Conservation (phyloP, 768 basidiomycete genomes). For the Suillus americanus region DNA sequence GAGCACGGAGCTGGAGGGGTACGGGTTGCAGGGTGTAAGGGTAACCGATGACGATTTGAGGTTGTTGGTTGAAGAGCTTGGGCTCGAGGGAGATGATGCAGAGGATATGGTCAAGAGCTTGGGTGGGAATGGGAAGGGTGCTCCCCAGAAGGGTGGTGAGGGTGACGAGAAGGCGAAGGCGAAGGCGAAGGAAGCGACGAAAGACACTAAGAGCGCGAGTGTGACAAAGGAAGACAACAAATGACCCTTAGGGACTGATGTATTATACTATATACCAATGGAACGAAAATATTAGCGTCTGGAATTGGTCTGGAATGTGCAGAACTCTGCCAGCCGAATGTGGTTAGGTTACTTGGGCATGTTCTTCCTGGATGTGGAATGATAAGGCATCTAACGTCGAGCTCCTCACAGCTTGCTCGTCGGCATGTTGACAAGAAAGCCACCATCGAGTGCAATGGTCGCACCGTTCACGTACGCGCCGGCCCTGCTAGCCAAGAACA, state of each 20-base stretch:
- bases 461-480: conserved; percentile 66
- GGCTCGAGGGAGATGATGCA: conserved; percentile 75
- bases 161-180: conserved; percentile 11
- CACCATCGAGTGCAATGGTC: conserved; percentile 63
- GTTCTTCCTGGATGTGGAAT: neutral
- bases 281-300: conserved; percentile 2
- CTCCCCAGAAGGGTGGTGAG: conserved; percentile 13
- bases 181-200: conserved; percentile 7
- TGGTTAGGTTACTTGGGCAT: neutral
- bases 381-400: neutral
- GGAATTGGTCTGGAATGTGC: neutral
- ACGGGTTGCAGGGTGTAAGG: conserved; percentile 73
- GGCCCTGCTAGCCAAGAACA: conserved; percentile 61
- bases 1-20: conserved; percentile 65
- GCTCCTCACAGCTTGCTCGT: conserved; percentile 30
- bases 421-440: conserved; percentile 44
- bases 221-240: conserved; percentile 4
- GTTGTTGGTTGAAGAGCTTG: conserved; percentile 71
- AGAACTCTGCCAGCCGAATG: neutral
- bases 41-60: conserved; percentile 74
- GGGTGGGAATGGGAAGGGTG: conserved; percentile 21
- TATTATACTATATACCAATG: conserved; percentile 7
- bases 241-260: neutral
- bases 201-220: conserved; percentile 1
- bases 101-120: conserved; percentile 71